phyloP scores from a whole-genome alignment of 805 yeast species.

The Blastobotrys mokoenaii region DNA sequence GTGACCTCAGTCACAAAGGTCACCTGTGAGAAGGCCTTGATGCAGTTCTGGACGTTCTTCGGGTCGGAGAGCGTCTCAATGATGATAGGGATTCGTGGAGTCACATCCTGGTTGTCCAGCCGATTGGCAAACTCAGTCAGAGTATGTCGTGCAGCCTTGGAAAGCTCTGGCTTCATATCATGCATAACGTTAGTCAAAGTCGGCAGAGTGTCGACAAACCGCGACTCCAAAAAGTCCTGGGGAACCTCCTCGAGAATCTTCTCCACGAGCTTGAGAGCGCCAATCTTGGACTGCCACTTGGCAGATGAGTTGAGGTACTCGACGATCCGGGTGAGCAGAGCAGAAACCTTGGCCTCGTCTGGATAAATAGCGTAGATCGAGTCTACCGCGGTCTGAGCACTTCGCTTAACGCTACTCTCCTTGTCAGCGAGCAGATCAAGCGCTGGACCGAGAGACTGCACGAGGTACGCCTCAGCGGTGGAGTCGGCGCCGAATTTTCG shows the following conservation, averaged over 20 bases:
- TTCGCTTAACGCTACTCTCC: conserved; percentile 75
- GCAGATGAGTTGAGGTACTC: conserved; percentile 70
- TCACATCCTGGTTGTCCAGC: conserved; percentile 86
- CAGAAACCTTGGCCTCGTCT: conserved; percentile 67
- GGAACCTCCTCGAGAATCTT: conserved; percentile 71
- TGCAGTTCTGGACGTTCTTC: conserved; percentile 76
- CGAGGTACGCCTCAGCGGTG: conserved; percentile 68
- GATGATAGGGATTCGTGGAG: conserved; percentile 75
- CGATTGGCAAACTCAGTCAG: conserved; percentile 66
- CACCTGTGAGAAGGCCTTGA: conserved; percentile 81
- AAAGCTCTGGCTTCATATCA: conserved; percentile 93
- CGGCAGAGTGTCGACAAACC: conserved; percentile 74
- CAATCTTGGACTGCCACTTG: conserved; percentile 87
- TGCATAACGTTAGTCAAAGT: conserved; percentile 81
- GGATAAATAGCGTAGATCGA: conserved; percentile 64
- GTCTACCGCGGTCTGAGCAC: conserved; percentile 75
- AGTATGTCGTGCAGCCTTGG: conserved; percentile 71
- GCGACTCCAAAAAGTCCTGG: conserved; percentile 73
- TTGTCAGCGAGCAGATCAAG: conserved; percentile 77
- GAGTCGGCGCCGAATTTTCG: conserved; percentile 56
- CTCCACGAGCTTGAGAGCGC: conserved; percentile 67
- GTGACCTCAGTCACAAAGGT: conserved; percentile 98
- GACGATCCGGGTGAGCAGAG: conserved; percentile 53
- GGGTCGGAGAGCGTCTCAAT: conserved; percentile 89
- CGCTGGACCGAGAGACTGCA: conserved; percentile 53